Base-by-base conservation (phyloP, 305 asterid species). In the Solanum hybrid region DNA sequence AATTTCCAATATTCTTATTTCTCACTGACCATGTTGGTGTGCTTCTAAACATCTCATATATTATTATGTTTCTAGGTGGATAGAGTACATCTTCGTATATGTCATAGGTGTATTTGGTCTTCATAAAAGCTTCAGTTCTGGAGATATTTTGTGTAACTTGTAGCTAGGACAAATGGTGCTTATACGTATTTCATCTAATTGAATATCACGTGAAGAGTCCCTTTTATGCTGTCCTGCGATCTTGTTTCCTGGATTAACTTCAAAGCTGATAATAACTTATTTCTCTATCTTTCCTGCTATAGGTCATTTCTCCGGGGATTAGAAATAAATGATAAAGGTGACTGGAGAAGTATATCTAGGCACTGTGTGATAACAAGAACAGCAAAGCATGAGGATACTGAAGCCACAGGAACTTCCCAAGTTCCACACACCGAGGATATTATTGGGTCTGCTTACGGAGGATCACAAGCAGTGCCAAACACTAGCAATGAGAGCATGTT, bases 281-380 rank as follows among this genome's bases (percentile, higher is more conserved):
- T 14, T 31, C 67, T 40, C 81, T 46, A 18, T 57, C 86, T 46
- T 77, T 86, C 86, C 22, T 34, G 31, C 29, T 69, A 77, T 37
- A 90, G 92, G 86, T 74, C 75, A 77, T 90, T 89, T 84, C 87
- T 92, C 18, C 37, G 31, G 73, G 93, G 91, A n/a, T 31, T 90
- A 90, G 89, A 42, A 5, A 87, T 40, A 81, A 86, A 78, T 37
- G 92, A 92, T 11, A 86, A 18, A 86, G 89, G 92, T 13, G 90
- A 91, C 67, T 91, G 92, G 92, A 89, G 77, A 81, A 91, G 79
- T 78, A 91, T 91, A 33, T 90, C 92, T 31, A 90, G 91, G 84
- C 16, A 64, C 67, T 78, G 31, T 90, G 89, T 91, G 89, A 69
- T 7, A 67, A 39, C 92, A 42, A 90, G 92, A 88, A 91, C 92